These are phyloP conservation scores for Anacardium occidentale DNA, from an alignment of 345 rosid species.

Conservation along the genomic window DNA sequence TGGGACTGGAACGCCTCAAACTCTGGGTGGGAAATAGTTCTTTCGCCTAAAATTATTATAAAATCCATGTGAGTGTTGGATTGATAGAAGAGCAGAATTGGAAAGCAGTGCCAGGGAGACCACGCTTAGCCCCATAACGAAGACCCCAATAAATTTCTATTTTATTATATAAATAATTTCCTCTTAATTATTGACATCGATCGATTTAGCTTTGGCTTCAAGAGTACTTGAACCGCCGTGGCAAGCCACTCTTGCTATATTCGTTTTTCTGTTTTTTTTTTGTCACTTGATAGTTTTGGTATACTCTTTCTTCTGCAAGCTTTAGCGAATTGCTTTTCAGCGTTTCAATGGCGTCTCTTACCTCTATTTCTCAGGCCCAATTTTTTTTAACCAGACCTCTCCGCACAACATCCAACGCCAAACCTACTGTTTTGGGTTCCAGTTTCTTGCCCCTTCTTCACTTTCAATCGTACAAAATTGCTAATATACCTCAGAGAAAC, in stretches of 20 bases:
- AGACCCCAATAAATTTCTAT: background rate
- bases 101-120: background rate
- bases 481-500: conserved; percentile 43
- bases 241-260: conserved; percentile 15
- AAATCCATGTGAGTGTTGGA: background rate
- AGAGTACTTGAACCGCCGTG: conserved; percentile 31
- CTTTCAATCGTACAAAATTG: conserved; percentile 8
- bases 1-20: too few relatives aligned
- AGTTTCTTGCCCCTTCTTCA: conserved; percentile 22
- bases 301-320: conserved; percentile 21
- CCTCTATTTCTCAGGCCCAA: conserved; percentile 48
- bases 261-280: background rate
- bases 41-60: too few relatives aligned
- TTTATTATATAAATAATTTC: background rate
- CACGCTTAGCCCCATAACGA: background rate
- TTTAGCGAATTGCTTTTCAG: background rate
- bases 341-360: conserved; percentile 57
- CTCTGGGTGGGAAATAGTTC: too few relatives aligned
- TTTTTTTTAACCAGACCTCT: conserved; percentile 43
- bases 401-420: conserved; percentile 16
- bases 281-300: conserved; percentile 25
- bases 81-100: too few relatives aligned
- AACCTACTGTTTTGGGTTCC: conserved; percentile 28
- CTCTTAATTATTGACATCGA: background rate
- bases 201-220: conserved; percentile 33